Evolutionary conservation across 495 filamentous ascomycete species (phyloP), one percentile per base, ranked within the genome.

Genomic region (Penicillium diatomitis): DNA sequence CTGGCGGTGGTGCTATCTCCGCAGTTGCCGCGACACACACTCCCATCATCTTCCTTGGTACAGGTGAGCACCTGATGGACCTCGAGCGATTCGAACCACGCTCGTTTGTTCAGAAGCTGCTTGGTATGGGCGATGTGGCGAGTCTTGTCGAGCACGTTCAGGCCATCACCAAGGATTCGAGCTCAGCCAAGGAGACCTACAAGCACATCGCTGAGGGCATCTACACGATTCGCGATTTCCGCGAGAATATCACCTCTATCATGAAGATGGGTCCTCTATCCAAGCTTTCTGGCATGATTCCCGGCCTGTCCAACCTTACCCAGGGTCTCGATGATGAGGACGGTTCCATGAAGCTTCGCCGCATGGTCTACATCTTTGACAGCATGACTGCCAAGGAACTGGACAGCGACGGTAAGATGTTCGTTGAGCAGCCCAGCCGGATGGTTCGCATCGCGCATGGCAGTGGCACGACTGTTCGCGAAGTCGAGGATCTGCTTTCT

Each of bases 191-290:
- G 69, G 92, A 96, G 54, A 96, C 92, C 8, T 96, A 97, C 78
- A 97, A 97, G 75, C 90, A 99, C 67, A 90, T 99, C 50, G 83
- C 86, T 7, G 90, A 95, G 60, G 92, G 92, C 42, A 89, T 95
- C 52, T 99, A 97, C 71, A 96, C 94, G 0, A 69, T 99, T 41
- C 85, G 92, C 43, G 92, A 99, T 65, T 78, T 99, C 52, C 81
- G 94, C 31, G 92, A 97, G 60, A 94, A 99, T 67, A 80, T 99
- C 31, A 82, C 83, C 36, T 97, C 96, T 48, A 95, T 99, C 64
- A 96, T 96, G 90, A 99, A 99, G 70, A 97, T 99, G 92, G 92
- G 92, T 0, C 92, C 92, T 1, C 69, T 99, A 8, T 89, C 84
- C 34, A 99, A 99, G 68, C 90, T 99, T 77, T 94, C 94, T 0